Base-by-base conservation (phyloP, 148 eudicot species). In the Selenicereus undatus region DNA sequence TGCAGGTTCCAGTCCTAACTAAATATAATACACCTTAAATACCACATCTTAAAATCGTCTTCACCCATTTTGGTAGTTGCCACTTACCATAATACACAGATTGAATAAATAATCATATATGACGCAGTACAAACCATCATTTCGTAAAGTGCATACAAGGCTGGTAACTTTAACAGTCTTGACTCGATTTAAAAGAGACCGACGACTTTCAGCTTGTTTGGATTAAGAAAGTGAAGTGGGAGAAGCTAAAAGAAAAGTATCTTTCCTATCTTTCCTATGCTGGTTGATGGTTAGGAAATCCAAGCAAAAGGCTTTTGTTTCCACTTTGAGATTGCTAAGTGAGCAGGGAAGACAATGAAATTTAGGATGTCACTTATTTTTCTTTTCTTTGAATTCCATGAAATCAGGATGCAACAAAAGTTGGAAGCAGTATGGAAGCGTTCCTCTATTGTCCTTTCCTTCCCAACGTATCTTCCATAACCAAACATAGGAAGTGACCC, bases 151-250 rank as follows among this genome's bases (percentile, higher is more conserved):
- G 39, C 65, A 21, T 3, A 32, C 32, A 32, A 32, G 32, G 32
- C 32, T n/a, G n/a, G n/a, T n/a, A n/a, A n/a, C n/a, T n/a, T 32
- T 36, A 81, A 82, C 26, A 30, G 26, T 39, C 32, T 56, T 56
- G 62, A 18, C 20, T 5, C 62, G 0, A 56, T 13, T 54, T 4
- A 20, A 56, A 56, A 56, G 62, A 56, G 3, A 20, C 62, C 5
- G 21, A 1, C 8, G 16, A 8, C 52, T 48, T 56, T 17, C 62
- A 56, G n/a, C 62, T 56, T 56, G 62, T 56, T 56, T 56, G 22
- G 62, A 18, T 56, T 13, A 21, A 56, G 62, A 39, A 39, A 39
- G 43, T 43, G 73, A 72, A 78, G 18, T 8, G 60, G 22, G 22
- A 30, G 22, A 11, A 72, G 65, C 42, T 60, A 78, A 64, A 76